These are phyloP conservation scores for Ustanciosporium gigantosporum DNA, from an alignment of 1,284 basidiomycete species.

Conservation along the genomic window DNA sequence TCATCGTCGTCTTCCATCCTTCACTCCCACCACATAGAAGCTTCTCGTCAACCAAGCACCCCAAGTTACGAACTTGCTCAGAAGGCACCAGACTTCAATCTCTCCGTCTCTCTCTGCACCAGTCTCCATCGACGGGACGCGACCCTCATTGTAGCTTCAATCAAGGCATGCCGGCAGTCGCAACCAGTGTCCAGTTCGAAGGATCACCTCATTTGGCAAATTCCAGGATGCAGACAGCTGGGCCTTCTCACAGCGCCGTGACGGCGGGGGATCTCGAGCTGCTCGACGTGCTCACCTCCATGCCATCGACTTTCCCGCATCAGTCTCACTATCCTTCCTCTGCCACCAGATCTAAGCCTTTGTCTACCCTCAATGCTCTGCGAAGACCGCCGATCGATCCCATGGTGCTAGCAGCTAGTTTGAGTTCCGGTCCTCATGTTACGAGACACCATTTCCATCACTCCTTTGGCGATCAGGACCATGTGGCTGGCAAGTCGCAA, in stretches of 20 bases:
- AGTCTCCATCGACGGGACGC: no score
- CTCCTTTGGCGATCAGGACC: slow-evolving; percentile 31
- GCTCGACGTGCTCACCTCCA: slow-evolving; percentile 42
- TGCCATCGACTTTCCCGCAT: slow-evolving; percentile 37
- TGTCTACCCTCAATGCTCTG: slow-evolving; percentile 53
- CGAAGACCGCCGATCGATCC: slow-evolving; percentile 56
- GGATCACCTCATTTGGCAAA: no score
- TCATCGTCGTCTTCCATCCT: no score
- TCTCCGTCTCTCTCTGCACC: no score
- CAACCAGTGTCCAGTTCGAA: no score
- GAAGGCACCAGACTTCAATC: no score
- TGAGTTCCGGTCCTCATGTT: slow-evolving; percentile 53
- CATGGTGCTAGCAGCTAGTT: slow-evolving; percentile 53
- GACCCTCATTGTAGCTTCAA: no score
- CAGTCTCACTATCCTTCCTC: slow-evolving; percentile 10
- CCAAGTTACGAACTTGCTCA: no score
- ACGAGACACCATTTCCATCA: slow-evolving; percentile 59
- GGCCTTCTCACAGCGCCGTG: slow-evolving; percentile 20
- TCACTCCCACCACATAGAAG: no score
- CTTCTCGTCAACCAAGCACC: no score
- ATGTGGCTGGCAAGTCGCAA: slow-evolving; percentile 22
- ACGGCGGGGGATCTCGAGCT: slow-evolving; percentile 39
- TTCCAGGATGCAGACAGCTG: slow-evolving; percentile 27
- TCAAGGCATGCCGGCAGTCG: no score
- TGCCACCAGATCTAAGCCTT: slow-evolving; percentile 12